Base-by-base conservation (phyloP, 192 early-diverging fungal genomes). In the Coemansia sp. region DNA sequence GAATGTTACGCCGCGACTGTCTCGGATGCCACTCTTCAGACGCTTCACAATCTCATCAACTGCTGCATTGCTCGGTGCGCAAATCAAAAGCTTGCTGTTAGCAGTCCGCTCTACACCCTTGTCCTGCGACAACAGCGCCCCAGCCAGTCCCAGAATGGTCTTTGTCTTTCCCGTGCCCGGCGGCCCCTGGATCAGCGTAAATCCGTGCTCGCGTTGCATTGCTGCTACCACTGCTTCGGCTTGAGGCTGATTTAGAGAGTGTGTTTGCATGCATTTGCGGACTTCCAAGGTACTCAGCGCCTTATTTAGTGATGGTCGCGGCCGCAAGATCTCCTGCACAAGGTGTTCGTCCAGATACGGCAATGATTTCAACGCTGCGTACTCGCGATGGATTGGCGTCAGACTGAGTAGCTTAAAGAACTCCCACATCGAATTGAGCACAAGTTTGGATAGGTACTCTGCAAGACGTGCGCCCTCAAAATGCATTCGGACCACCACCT, bases 1-100 rank as follows among this genome's bases (percentile, higher is more conserved):
- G 16, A 87, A 86, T 12, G 78, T 68, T 14, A 75, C 50, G 1
- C 93, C 92, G 2, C 32, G 28, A 19, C 59, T 67, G 6, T 79
- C 49, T 0, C 76, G 77, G 21, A 96, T 91, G 24, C 95, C 96
- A 1, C 75, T 60, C 72, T 87, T 90, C 12, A 98, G 58, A 10
- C 96, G 85, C 62, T 92, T 89, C 10, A 90, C 91, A 68, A 98
- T 93, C 76, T 98, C 96, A 62, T 98, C 96, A 30, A 93, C 92
- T 0, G 94, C 96, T 4, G 96, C 95, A 64, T 98, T 98, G 60
- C 89, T 91, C 5, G 96, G 96, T n/a, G 94, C 95, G 61, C 95
- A 97, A 7, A 94, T 87, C 5, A 98, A 79, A 38, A 98, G 72
- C 69, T 88, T 84, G 69, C 87, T 72, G n/a, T 55, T 63, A 23